Base-by-base conservation (phyloP, 495 filamentous ascomycete species). In the Penicillium odoratum region DNA sequence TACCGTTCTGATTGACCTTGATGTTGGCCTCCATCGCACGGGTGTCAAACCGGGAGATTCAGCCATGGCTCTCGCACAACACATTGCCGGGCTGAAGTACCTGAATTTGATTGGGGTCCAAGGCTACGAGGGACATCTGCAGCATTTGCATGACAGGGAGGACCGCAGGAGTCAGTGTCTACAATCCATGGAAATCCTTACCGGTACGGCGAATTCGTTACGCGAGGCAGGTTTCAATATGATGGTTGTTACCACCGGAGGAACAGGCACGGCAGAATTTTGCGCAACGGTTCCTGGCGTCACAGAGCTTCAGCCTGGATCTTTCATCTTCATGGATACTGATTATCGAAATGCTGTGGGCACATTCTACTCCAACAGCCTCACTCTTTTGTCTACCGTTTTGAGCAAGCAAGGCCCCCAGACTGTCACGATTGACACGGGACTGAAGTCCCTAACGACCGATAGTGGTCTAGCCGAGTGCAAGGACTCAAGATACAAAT, bases 241-340 rank as follows among this genome's bases (percentile, higher is more conserved):
- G 8, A 61, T 70, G 1, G 70, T 75, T 0, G 72, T 75, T 0
- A 75, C 72, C 0, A 72, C 69, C 0, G 72, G 72, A 5, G 72
- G 72, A 1, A 75, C 72, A 0, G 72, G 72, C 2, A 75, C 72
- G 0, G 72, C 67, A 1, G 72, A 75, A 44, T 72, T 75, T 60
- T 75, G 72, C 46, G 72, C 72, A 11, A 67, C 67, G 0, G 72
- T 73, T 0, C 72, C 70, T 7, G 72, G 72, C 0, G 69, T 75
- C 13, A 75, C 72, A 3, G 72, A 75, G 53, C 56, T 75, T 7
- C 72, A 75, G 58, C 72, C 72, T 7, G 72, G 72, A 0, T 73
- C 70, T 9, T 75, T 75, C n/a, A 75, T 75, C 55, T 75, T 75
- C 57, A 75, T 75, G 72, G 72, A 75, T 51, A 73, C 70, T 0